phyloP scores from a whole-genome alignment of 2,329 filamentous ascomycete genomes.

The Fusarium miscanthi region DNA sequence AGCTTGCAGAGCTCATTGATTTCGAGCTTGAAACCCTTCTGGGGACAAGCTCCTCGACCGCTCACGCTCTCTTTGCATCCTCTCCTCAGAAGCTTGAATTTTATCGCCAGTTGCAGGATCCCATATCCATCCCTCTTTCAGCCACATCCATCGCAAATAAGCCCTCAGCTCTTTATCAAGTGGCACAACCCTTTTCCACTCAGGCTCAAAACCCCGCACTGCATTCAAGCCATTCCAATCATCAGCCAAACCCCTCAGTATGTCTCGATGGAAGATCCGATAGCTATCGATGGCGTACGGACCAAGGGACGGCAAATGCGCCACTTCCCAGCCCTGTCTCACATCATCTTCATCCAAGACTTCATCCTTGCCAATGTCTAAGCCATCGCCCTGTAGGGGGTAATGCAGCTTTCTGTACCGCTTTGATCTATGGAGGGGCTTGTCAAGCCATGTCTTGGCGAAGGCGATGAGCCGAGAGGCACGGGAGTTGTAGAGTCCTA shows the following conservation, averaged over 20 bases:
- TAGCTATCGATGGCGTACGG: slow-evolving; percentile 35
- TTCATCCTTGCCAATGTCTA: slow-evolving; percentile 14
- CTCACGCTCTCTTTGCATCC: not conserved
- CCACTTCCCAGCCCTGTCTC: slow-evolving; percentile 32
- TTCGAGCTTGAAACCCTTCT: not conserved
- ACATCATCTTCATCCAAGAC: slow-evolving; percentile 9
- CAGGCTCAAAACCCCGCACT: not conserved
- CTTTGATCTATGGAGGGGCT: not conserved
- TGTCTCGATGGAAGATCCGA: slow-evolving; percentile 30
- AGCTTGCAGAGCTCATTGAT: not conserved
- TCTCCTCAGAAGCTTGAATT: not conserved
- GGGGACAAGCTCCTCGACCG: slow-evolving; percentile 2
- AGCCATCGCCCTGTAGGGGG: slow-evolving; percentile 1
- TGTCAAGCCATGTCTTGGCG: slow-evolving; percentile 18
- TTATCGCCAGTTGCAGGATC: slow-evolving; percentile 19
- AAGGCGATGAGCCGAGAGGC: slow-evolving; percentile 26
- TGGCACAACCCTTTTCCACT: slow-evolving; percentile 31
- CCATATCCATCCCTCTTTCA: slow-evolving; percentile 31
- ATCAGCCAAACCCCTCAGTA: slow-evolving; percentile 1
- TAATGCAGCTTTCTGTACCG: slow-evolving; percentile 31
- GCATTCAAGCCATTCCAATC: not conserved
- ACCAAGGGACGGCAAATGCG: slow-evolving; percentile 24
- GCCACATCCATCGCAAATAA: slow-evolving; percentile 34
- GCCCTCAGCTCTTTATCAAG: slow-evolving; percentile 30
- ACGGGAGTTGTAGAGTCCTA: slow-evolving; percentile 29